phyloP scores from a whole-genome alignment of 164 flowering plant genomes.

The Brasenia schreberi region DNA sequence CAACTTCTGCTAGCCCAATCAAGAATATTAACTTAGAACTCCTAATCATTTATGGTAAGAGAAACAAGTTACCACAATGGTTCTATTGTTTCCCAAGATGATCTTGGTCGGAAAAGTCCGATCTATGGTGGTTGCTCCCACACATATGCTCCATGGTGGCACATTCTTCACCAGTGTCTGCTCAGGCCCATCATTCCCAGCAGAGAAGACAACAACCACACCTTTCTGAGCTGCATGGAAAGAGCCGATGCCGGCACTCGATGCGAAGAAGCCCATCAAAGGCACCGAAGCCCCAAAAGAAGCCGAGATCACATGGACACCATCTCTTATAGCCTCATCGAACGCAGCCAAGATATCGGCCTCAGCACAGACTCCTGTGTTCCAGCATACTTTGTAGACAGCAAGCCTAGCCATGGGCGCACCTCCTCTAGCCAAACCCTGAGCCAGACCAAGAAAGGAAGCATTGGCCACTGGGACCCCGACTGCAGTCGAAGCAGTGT shows the following conservation, averaged over 20 bases:
- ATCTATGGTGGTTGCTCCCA: conserved; percentile 54
- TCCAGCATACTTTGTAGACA: conserved; percentile 66
- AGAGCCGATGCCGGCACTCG: conserved; percentile 39
- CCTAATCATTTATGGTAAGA: no score
- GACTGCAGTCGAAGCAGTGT: conserved; percentile 66
- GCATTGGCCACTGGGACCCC: conserved; percentile 33
- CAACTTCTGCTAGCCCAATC: no score
- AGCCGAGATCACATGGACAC: conserved; percentile 53
- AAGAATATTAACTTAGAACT: no score
- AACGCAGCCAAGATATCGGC: conserved; percentile 57
- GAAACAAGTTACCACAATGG: background rate
- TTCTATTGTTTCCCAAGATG: conserved; percentile 11
- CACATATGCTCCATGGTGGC: conserved; percentile 51
- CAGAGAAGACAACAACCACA: conserved; percentile 53
- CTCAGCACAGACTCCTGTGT: conserved; percentile 24
- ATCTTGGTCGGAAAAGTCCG: conserved; percentile 41
- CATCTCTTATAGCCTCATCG: conserved; percentile 56
- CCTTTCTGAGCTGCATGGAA: conserved; percentile 58
- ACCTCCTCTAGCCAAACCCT: conserved; percentile 57
- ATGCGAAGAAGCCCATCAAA: conserved; percentile 23
- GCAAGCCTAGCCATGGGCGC: conserved; percentile 62
- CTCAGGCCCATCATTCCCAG: conserved; percentile 51
- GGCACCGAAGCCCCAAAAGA: conserved; percentile 40
- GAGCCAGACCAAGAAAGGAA: conserved; percentile 31
- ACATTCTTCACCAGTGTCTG: conserved; percentile 47